These are phyloP conservation scores for Plasmodium adleri DNA, from an alignment of 169 alveolate genomes.

Conservation along the genomic window DNA sequence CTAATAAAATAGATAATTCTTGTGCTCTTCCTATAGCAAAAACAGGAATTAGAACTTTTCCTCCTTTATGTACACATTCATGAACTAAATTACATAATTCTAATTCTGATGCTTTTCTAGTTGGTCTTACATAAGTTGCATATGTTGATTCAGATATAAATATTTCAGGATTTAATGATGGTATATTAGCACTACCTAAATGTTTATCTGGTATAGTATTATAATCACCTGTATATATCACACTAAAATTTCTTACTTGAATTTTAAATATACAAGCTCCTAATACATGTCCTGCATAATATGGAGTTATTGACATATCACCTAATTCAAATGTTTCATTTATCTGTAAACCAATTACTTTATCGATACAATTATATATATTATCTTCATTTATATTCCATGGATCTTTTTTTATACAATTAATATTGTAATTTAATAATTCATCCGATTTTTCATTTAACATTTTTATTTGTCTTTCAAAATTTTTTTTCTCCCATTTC, in stretches of 20 bases:
- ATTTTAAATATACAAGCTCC: constrained; percentile 98
- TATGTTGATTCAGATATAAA: constrained; percentile 97
- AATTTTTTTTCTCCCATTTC: constrained; percentile 78
- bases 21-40: constrained; percentile 99
- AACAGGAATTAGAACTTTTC: constrained; percentile 98
- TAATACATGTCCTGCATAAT: constrained; percentile 98
- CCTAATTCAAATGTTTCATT: constrained; percentile 91
- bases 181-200: constrained; percentile 96
- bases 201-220: constrained; percentile 97
- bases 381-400: constrained; percentile 90
- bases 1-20: constrained; percentile 97
- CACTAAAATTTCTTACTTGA: constrained; percentile 92
- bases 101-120: constrained; percentile 96
- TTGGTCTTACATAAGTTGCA: constrained; percentile 96
- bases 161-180: constrained; percentile 93
- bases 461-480: constrained; percentile 80
- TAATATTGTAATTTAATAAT: constrained; percentile 59
- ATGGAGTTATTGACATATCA: constrained; percentile 94
- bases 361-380: constrained; percentile 89
- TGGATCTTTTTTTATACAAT: constrained; percentile 79
- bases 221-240: constrained; percentile 96
- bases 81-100: constrained; percentile 94
- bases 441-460: constrained; percentile 80
- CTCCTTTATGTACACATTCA: constrained; percentile 89
- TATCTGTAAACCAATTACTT: constrained; percentile 92